Evolutionary conservation across 2,329 filamentous ascomycete genomes (phyloP).

Genomic region (Cadophora malorum): DNA sequence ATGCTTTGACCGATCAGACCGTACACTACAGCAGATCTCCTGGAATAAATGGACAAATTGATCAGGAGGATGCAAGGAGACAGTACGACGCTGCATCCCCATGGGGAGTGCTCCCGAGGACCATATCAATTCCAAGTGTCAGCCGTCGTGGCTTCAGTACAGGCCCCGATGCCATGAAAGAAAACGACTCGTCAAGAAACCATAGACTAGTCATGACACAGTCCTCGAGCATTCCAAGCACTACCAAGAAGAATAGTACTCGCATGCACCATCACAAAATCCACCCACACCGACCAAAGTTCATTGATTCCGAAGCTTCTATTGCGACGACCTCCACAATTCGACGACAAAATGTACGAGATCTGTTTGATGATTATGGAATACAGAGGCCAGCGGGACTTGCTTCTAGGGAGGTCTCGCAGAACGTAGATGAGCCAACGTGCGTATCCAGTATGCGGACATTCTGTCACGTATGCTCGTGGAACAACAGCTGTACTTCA

Average conservation of each 20-base stretch:
- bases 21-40: slow-evolving; percentile 27
- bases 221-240: slow-evolving; percentile 20
- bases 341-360: slow-evolving; percentile 52
- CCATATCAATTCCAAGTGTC: slow-evolving; percentile 21
- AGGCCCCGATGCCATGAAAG: slow-evolving; percentile 18
- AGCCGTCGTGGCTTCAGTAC: neutral
- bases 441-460: slow-evolving; percentile 39
- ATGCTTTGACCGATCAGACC: slow-evolving; percentile 31
- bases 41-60: slow-evolving; percentile 28
- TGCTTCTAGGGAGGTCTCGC: slow-evolving; percentile 47
- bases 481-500: slow-evolving; percentile 47
- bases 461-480: slow-evolving; percentile 58
- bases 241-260: slow-evolving; percentile 1
- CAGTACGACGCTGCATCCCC: slow-evolving; percentile 30
- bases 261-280: slow-evolving; percentile 21
- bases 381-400: slow-evolving; percentile 53
- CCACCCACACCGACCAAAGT: slow-evolving; percentile 24
- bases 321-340: slow-evolving; percentile 45
- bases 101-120: slow-evolving; percentile 26
- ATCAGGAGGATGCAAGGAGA: slow-evolving; percentile 18
- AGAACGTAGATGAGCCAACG: slow-evolving; percentile 43
- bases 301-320: slow-evolving; percentile 34
- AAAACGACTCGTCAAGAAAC: slow-evolving; percentile 27
- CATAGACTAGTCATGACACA: slow-evolving; percentile 33
- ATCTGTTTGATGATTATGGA: slow-evolving; percentile 55